Evolutionary conservation across 768 basidiomycete genomes (phyloP).

Genomic region (Naganishia antarctica): DNA sequence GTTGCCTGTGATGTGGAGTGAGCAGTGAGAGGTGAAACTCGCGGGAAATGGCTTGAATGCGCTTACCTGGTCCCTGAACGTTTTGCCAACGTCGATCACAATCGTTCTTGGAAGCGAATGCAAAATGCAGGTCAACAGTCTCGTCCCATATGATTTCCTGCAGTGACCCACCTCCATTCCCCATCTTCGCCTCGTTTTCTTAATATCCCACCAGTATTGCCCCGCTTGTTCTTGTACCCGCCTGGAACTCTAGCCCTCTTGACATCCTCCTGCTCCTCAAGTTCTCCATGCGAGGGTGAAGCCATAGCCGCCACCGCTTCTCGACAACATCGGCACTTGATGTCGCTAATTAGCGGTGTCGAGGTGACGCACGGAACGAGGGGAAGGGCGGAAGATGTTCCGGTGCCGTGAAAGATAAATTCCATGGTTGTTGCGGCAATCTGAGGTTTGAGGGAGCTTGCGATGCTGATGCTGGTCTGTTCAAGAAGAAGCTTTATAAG

Average conservation of each 20-base stretch:
- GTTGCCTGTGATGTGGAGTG: constrained; percentile 35
- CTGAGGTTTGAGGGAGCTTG: no score
- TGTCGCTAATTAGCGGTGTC: constrained; percentile 38
- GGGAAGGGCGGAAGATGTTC: constrained; percentile 70
- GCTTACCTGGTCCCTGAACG: constrained; percentile 53
- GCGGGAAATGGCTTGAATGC: neutral
- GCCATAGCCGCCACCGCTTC: constrained; percentile 47
- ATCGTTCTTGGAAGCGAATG: constrained; percentile 71
- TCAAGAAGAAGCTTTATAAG: no score
- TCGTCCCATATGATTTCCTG: no score
- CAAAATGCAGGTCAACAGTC: no score
- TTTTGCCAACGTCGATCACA: constrained; percentile 80
- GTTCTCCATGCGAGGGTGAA: neutral
- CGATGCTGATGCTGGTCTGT: no score
- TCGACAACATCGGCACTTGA: constrained; percentile 53
- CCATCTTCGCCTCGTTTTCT: constrained; percentile 55
- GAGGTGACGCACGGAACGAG: constrained; percentile 66
- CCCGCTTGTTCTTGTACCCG: constrained; percentile 74
- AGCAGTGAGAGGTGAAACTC: neutral
- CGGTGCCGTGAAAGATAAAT: constrained; percentile 77
- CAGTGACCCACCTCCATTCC: constrained; percentile 47
- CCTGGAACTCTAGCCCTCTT: constrained; percentile 49
- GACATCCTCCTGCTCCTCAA: neutral
- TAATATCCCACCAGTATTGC: constrained; percentile 74
- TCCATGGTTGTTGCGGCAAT: no score